These are phyloP conservation scores for Plantago ovata DNA, from an alignment of 257 asterid genomes.

Conservation along the genomic window DNA sequence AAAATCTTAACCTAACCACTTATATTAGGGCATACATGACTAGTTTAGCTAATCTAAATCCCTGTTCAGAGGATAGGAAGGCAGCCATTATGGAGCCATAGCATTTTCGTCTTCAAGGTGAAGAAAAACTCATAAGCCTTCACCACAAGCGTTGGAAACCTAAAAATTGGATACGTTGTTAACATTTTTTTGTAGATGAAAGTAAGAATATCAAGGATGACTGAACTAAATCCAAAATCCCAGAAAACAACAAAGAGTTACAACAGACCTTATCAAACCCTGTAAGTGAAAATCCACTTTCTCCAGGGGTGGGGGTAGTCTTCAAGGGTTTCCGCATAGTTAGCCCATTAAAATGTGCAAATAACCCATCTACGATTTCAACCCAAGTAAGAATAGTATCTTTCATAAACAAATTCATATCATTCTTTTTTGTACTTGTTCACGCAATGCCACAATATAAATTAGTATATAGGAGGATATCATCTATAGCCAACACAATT, in stretches of 20 bases:
- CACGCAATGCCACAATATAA: conserved; percentile 7
- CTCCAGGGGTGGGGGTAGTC: conserved; percentile 82
- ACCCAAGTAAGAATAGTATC: conserved; percentile 83
- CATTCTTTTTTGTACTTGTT: conserved; percentile 18
- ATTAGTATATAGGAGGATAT: too few relatives aligned
- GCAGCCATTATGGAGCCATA: conserved; percentile 61
- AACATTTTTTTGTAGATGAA: conserved; percentile 73
- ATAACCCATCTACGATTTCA: conserved; percentile 97
- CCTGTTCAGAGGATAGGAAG: conserved; percentile 69
- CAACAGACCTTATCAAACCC: conserved; percentile 87
- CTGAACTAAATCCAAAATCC: conserved; percentile 57
- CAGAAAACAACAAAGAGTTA: conserved; percentile 45
- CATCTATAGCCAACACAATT: conserved; percentile 5
- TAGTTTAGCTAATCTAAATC: conserved; percentile 31
- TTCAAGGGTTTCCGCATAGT: conserved; percentile 85
- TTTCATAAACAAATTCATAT: conserved; percentile 51
- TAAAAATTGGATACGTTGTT: conserved; percentile 87
- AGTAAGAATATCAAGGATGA: conserved; percentile 49
- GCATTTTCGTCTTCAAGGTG: conserved; percentile 83
- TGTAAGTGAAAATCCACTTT: conserved; percentile 77
- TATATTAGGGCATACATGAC: conserved; percentile 23
- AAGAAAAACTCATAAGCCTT: conserved; percentile 93
- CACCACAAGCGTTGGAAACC: conserved; percentile 99
- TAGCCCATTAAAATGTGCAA: conserved; percentile 94
- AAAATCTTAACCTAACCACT: conserved; percentile 28